These are phyloP conservation scores for Paecilomyces formosus DNA, from an alignment of 2,329 filamentous ascomycete species.

Conservation along the genomic window DNA sequence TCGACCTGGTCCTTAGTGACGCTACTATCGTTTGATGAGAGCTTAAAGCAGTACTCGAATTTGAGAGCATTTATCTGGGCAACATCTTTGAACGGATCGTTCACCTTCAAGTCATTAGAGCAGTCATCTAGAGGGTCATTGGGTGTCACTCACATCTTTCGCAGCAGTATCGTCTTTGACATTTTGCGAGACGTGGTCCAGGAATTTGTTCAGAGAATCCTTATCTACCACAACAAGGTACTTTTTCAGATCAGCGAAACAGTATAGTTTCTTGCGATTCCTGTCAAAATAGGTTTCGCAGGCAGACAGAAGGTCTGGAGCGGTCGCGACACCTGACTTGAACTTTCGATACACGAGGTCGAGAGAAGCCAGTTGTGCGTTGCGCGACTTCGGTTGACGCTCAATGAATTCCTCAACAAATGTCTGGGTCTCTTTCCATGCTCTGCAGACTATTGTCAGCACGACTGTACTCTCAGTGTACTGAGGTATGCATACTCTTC, in stretches of 20 bases:
- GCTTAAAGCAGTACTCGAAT: slow-evolving; percentile 33
- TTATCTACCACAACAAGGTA: slow-evolving; percentile 25
- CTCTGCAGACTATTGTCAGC: slow-evolving; percentile 13
- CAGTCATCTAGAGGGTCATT: not conserved
- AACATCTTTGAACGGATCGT: slow-evolving; percentile 18
- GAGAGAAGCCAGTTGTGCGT: slow-evolving; percentile 32
- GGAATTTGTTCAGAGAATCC: slow-evolving; percentile 16
- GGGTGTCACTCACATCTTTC: slow-evolving; percentile 15
- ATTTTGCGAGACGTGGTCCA: slow-evolving; percentile 16
- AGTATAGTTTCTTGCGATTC: slow-evolving; percentile 37
- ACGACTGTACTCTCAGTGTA: not conserved
- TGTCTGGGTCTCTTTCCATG: slow-evolving; percentile 19
- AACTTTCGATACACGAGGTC: slow-evolving; percentile 21
- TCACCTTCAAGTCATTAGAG: slow-evolving; percentile 10
- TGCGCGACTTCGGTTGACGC: slow-evolving; percentile 31
- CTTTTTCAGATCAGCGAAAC: slow-evolving; percentile 36
- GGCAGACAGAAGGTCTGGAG: slow-evolving; percentile 25
- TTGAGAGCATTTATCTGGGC: slow-evolving; percentile 36
- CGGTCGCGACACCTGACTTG: slow-evolving; percentile 16
- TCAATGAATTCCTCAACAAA: slow-evolving; percentile 28
- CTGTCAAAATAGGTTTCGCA: slow-evolving; percentile 35
- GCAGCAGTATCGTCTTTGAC: slow-evolving; percentile 9
- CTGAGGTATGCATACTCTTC: slow-evolving; percentile 22
- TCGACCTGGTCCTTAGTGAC: slow-evolving; percentile 21
- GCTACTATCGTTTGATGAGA: slow-evolving; percentile 23